Conservation (phyloP, 2,329 filamentous ascomycete species). For the Neoscytalidium dimidiatum region DNA sequence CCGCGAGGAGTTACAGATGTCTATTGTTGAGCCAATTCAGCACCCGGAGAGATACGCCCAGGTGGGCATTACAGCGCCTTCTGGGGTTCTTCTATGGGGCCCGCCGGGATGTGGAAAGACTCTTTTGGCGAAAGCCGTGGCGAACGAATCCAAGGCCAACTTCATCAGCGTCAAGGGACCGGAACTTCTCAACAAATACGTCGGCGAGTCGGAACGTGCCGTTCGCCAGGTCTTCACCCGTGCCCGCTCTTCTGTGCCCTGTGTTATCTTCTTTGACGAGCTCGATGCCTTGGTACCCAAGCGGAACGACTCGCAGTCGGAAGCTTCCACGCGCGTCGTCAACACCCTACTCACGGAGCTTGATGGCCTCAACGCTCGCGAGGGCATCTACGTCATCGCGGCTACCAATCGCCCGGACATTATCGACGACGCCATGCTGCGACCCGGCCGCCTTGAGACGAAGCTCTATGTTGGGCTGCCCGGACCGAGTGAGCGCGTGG, state of each 20-base stretch:
- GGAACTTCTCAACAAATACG: slow-evolving; percentile 91
- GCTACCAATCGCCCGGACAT: slow-evolving; percentile 95
- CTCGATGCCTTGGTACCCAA: slow-evolving; percentile 88
- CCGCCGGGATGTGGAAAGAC: slow-evolving; percentile 97
- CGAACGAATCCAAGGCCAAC: slow-evolving; percentile 92
- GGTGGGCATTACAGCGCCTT: slow-evolving; percentile 77
- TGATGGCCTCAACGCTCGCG: slow-evolving; percentile 77
- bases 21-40: slow-evolving; percentile 88
- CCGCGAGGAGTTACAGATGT: slow-evolving; percentile 77
- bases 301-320: slow-evolving; percentile 73
- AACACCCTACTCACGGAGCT: slow-evolving; percentile 94
- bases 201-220: slow-evolving; percentile 92
- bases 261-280: slow-evolving; percentile 97
- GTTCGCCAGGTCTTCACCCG: slow-evolving; percentile 90
- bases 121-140: slow-evolving; percentile 91
- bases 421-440: slow-evolving; percentile 93
- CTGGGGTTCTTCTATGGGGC: slow-evolving; percentile 92
- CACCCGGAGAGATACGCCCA: slow-evolving; percentile 74
- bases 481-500: slow-evolving; percentile 73
- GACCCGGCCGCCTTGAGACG: slow-evolving; percentile 84
- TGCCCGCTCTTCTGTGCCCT: slow-evolving; percentile 82
- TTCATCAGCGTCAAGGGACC: slow-evolving; percentile 98
- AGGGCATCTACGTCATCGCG: slow-evolving; percentile 90
- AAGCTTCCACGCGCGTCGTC: slow-evolving; percentile 85
- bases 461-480: slow-evolving; percentile 90